Conservation (phyloP, 805 yeast species). For the Metschnikowia aberdeeniae region DNA sequence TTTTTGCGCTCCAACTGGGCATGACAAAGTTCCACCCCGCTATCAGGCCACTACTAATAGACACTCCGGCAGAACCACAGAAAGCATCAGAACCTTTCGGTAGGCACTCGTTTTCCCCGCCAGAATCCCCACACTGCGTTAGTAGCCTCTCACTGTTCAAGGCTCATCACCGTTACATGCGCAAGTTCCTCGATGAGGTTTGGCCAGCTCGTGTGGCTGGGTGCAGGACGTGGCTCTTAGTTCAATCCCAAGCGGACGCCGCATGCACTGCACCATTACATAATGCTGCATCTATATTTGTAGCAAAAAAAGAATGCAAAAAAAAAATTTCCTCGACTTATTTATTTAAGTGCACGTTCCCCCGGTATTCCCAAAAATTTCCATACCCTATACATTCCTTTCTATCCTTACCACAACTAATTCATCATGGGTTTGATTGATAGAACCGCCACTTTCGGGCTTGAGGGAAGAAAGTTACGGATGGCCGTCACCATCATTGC, state of each 20-base stretch:
- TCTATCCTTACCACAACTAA: background rate
- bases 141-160: background rate
- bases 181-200: background rate
- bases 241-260: background rate
- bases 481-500: conserved; percentile 22
- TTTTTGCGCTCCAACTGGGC: background rate
- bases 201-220: background rate
- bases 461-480: conserved; percentile 17
- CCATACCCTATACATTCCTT: background rate
- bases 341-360: conserved; percentile 4
- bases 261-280: conserved; percentile 5
- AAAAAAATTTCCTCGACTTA: background rate
- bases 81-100: background rate
- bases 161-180: conserved; percentile 6
- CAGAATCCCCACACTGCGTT: conserved; percentile 1
- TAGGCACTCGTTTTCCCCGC: background rate
- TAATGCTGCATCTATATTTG: conserved; percentile 6
- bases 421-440: conserved; percentile 11
- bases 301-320: conserved; percentile 1
- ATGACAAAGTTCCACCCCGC: too few relatives aligned
- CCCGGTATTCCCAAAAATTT: background rate
- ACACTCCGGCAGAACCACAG: background rate
- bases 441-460: conserved; percentile 19
- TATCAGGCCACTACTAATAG: too few relatives aligned
- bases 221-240: background rate